Conservation (phyloP, 352 stramenopile genomes). For the Globisporangium barbulae region DNA sequence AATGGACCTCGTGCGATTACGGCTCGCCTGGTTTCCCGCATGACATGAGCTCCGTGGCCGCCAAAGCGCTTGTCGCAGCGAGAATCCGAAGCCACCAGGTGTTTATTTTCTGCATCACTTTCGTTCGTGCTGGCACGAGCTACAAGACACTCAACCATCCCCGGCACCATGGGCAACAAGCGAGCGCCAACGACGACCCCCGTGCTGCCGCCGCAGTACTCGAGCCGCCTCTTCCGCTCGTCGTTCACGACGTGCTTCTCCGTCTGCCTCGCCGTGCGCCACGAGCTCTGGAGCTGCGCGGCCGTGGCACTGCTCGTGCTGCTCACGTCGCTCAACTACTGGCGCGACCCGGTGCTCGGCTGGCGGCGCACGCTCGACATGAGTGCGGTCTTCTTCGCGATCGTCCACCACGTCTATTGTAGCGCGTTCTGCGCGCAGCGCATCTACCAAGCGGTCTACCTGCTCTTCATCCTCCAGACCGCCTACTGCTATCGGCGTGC, state of each 20-base stretch:
- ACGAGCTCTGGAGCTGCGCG: conserved; percentile 66
- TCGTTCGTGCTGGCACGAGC: conserved; percentile 5
- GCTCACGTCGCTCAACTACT: conserved; percentile 86
- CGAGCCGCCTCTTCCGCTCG: conserved; percentile 64
- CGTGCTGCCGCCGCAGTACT: conserved; percentile 68
- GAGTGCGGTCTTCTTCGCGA: conserved; percentile 49
- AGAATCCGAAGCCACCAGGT: not conserved
- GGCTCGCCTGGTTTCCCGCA: not conserved
- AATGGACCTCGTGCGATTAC: not conserved
- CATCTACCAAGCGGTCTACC: conserved; percentile 57
- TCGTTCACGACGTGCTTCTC: conserved; percentile 71
- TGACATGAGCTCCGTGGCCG: not conserved
- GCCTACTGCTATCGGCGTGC: conserved; percentile 73
- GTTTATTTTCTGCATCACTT: conserved; percentile 4
- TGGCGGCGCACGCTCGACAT: conserved; percentile 77
- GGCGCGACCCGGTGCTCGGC: conserved; percentile 64
- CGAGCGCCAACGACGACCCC: conserved; percentile 13
- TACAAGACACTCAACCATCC: not conserved
- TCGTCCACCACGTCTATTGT: conserved; percentile 68
- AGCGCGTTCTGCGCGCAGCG: conserved; percentile 45
- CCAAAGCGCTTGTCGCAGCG: conserved; percentile 4
- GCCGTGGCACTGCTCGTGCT: conserved; percentile 63
- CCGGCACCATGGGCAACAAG: not conserved
- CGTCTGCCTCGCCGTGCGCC: conserved; percentile 39
- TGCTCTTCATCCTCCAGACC: conserved; percentile 61